Evolutionary conservation across 1,284 basidiomycete genomes (phyloP), one percentile per base, ranked within the genome.

Genomic region (Coniophora puteana): DNA sequence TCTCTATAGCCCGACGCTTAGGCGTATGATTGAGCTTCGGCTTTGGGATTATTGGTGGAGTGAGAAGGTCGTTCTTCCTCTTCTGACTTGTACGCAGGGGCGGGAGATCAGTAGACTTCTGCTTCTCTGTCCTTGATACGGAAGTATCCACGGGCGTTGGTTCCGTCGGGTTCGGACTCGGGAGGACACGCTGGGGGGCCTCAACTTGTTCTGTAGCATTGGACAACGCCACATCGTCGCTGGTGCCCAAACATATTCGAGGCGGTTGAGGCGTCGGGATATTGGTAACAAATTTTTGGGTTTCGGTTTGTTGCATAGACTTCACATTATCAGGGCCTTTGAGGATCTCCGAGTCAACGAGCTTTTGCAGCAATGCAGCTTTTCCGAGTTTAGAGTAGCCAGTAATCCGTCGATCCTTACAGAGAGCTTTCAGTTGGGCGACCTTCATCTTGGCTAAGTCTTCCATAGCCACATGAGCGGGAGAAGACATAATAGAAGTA

Each of bases 341-440:
- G n/a, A n/a, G n/a, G n/a, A n/a, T 10, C n/a, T 27, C 26, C 28
- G 35, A 33, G 35, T 45, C 56, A 1, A 62, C 41, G 10, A 85
- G 63, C 52, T 71, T 81, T 46, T 71, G 64, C 16, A 87, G 54
- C 20, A 87, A 66, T 3, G 67, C 73, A 40, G 66, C 59, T 56
- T 86, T 86, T 22, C 61, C 55, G 10, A 85, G 72, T 54, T 83
- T 87, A 8, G 81, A 83, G 53, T 84, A 87, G 0, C 79, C 80
- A 25, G 65, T 53, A 16, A 87, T 63, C 16, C 69, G 63, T 38
- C 62, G 70, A 41, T 80, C 80, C 54, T 82, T 87, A 61, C 82
- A 88, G 16, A 85, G 46, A 3, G 69, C 69, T 53, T 78, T 84
- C 17, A 88, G 69, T 49, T 80, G 78, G 29, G 76, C 57, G 8